A percentile compares a stretch with the other conserved stretches of the same genome.
phyloP scores from a whole-genome alignment of 1,284 basidiomycete genomes.

The Moesziomyces antarcticus region DNA sequence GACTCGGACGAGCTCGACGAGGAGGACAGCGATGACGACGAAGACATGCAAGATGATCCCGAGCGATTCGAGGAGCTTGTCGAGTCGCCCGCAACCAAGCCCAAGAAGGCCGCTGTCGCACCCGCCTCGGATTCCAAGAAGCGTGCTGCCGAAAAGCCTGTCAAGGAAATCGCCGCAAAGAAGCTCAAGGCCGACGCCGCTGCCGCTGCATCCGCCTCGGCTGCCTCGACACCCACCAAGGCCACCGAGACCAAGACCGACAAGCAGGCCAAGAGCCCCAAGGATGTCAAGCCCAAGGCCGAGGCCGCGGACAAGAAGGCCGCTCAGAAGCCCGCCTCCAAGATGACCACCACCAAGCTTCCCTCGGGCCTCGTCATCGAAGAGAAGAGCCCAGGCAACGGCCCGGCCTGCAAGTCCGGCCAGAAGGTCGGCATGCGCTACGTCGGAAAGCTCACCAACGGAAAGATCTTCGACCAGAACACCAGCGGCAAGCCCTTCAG shows the following conservation, averaged over 20 bases:
- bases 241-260: slow-evolving; percentile 69
- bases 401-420: slow-evolving; percentile 85
- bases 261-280: slow-evolving; percentile 52
- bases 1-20: slow-evolving; percentile 64
- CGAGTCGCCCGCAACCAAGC: slow-evolving; percentile 24
- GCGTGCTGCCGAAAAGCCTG: slow-evolving; percentile 72
- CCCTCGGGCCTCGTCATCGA: slow-evolving; percentile 81
- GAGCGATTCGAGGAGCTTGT: slow-evolving; percentile 53
- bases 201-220: slow-evolving; percentile 52
- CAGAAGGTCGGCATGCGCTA: slow-evolving; percentile 87
- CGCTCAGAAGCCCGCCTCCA: slow-evolving; percentile 31
- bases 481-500: slow-evolving; percentile 86
- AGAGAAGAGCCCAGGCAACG: slow-evolving; percentile 82
- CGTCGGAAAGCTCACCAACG: slow-evolving; percentile 85
- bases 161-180: slow-evolving; percentile 70
- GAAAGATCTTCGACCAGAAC: slow-evolving; percentile 89
- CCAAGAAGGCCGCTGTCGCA: slow-evolving; percentile 40
- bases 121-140: slow-evolving; percentile 71
- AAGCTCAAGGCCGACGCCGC: slow-evolving; percentile 74
- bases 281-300: slow-evolving; percentile 39
- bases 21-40: slow-evolving; percentile 52
- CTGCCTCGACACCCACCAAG: slow-evolving; percentile 61
- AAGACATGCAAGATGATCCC: slow-evolving; percentile 53
- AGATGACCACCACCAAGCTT: slow-evolving; percentile 71
- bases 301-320: slow-evolving; percentile 55